Base-by-base conservation (phyloP, 148 eudicot genomes). In the Talinum fruticosum region DNA sequence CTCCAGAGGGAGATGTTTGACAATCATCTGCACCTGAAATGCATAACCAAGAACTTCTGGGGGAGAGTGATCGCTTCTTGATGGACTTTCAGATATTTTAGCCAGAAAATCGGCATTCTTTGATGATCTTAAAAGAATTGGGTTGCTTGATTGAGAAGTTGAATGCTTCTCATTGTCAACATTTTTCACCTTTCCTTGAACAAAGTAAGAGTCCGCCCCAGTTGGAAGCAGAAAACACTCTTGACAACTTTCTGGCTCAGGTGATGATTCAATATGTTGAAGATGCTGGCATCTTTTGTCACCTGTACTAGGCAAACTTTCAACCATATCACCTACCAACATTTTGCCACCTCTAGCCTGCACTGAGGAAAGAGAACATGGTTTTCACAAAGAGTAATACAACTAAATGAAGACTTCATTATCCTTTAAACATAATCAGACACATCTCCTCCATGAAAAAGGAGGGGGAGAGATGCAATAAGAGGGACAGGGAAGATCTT, bases 281-380 rank as follows among this genome's bases (percentile, higher is more conserved):
- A 65, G 84, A 32, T 71, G 80, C 72, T 83, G 85, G 75, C 84
- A 85, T 38, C 83, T 77, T 64, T 30, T 51, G 45, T 84, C 87
- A 88, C 87, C 82, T 61, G 86, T 90, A 66, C 84, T 85, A 75
- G 82, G 88, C 72, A 86, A 73, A 77, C 79, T 85, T 71, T 75
- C 76, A 26, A 78, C 79, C 69, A 82, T 85, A 73, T 85, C 78
- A 78, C 75, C 82, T 81, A 80, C 62, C 79, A 85, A 71, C 82
- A 83, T 53, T 41, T 82, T 74, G 79, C 92, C 91, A 75, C 83
- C 86, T 87, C 78, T 84, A 82, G 90, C 90, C 98, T 93, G 96
- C 90, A 85, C 91, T 85, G 88, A 81, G 86, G 76, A 86, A 67
- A 84, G 68, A 65, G 79, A 78, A 80, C 84, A 71, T 69, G 75